Percentiles rank a stretch among this genome's conserved stretches.
Conservation (phyloP, 345 rosid genomes). For the Salix brachista region DNA sequence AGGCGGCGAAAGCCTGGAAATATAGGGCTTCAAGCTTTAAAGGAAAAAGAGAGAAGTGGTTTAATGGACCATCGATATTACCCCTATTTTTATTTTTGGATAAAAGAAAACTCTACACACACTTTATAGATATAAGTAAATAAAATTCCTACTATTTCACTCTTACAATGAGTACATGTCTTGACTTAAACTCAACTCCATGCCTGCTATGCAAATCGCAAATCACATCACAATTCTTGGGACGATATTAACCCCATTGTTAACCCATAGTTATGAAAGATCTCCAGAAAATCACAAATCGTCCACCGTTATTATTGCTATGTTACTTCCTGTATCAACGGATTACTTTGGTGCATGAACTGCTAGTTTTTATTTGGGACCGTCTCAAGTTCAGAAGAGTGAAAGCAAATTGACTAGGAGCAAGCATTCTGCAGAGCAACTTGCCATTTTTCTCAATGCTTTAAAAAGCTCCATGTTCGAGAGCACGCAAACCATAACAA, state of each 20-base stretch:
- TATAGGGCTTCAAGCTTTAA: background rate
- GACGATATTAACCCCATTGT: background rate
- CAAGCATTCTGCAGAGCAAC: background rate
- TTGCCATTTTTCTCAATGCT: background rate
- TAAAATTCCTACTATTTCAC: too few species aligned
- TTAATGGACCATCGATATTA: background rate
- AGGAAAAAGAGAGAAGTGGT: background rate
- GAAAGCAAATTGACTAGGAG: background rate
- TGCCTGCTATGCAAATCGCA: too few species aligned
- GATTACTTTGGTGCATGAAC: background rate
- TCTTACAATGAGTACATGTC: too few species aligned
- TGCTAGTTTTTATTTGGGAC: background rate
- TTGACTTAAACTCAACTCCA: too few species aligned
- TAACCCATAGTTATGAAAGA: background rate
- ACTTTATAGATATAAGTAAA: too few species aligned
- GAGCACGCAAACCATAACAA: background rate
- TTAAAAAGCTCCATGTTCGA: background rate
- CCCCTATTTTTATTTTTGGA: background rate
- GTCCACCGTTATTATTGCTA: background rate
- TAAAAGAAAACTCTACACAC: too few species aligned
- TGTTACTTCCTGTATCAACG: background rate
- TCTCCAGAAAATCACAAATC: background rate
- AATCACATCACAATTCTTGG: accelerated
- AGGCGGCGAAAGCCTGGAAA: background rate
- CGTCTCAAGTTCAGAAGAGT: background rate